Evolutionary conservation across 805 yeast species (phyloP), one percentile per base, ranked within the genome.

Genomic region (Metschnikowia rubicola): DNA sequence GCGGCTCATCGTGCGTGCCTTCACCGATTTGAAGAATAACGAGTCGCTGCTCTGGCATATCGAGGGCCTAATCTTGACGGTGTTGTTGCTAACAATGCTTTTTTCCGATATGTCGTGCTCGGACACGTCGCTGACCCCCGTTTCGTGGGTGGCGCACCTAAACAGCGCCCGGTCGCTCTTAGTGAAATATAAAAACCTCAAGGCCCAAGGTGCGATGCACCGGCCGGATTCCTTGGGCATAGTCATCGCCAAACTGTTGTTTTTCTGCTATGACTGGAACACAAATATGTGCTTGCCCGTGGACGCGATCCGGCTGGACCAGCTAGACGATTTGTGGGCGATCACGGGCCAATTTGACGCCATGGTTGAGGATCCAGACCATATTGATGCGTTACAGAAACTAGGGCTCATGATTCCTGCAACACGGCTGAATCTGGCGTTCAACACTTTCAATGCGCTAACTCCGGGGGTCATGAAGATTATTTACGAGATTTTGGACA

Each of bases 141-240:
- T 52, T 28, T 51, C 58, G 35, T 63, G 67, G 67, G 54, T 54
- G n/a, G 47, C 53, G n/a, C 66, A 62, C 41, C 43, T 62, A 13
- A 49, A 55, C 36, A 64, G 60, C n/a, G 66, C 66, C n/a, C 53
- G 59, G 15, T 56, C 53, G 44, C 54, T 63, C 13, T 54, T 63
- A 12, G 39, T 53, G 38, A 60, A 60, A 51, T 62, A 61, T 48
- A 54, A 52, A 29, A 39, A 51, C 21, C 34, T 55, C 30, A 51
- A 60, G 45, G 38, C 44, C 6, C 56, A 48, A 37, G 33, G 46
- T 35, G 48, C 41, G 32, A 42, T 35, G 32, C 46, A 43, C 39
- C 41, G 47, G 33, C 55, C 55, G n/a, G 60, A 56, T 35, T 50
- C 56, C 28, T 48, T 42, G n/a, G 60, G 60, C 13, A 53, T 56